Evolutionary conservation across 2,329 filamentous ascomycete species (phyloP).

Genomic region (Atkinsonella texensis): DNA sequence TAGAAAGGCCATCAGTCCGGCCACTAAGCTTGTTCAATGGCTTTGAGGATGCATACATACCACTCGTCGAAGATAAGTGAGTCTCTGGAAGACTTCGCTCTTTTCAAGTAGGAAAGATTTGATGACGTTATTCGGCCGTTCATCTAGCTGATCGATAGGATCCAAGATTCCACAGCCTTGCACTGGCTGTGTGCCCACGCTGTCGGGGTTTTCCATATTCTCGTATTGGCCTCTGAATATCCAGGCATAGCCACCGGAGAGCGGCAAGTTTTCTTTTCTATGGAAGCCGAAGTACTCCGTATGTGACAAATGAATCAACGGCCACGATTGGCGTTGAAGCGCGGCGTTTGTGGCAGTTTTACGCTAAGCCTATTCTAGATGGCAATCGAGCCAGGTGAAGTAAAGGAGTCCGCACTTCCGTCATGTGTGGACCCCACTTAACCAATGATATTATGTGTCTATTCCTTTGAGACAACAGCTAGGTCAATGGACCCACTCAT

Average conservation of each 20-base stretch:
- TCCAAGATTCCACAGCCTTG: neutral
- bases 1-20: neutral
- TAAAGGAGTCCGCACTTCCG: too few relatives aligned
- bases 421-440: too few relatives aligned
- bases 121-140: neutral
- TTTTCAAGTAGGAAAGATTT: neutral
- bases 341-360: too few relatives aligned
- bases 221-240: neutral
- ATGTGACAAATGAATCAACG: neutral
- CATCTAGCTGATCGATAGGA: neutral
- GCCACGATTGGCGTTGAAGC: neutral
- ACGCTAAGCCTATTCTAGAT: too few relatives aligned
- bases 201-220: neutral
- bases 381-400: too few relatives aligned
- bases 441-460: too few relatives aligned
- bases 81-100: neutral
- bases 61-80: slow-evolving; percentile 2
- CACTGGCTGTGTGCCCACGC: neutral
- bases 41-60: neutral
- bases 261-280: neutral
- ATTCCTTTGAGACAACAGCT: too few relatives aligned
- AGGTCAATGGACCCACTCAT: too few relatives aligned
- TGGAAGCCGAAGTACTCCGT: neutral
- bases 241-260: neutral
- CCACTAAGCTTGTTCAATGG: neutral